Base-by-base conservation (phyloP, 805 yeast species). In the Candida oleophila region DNA sequence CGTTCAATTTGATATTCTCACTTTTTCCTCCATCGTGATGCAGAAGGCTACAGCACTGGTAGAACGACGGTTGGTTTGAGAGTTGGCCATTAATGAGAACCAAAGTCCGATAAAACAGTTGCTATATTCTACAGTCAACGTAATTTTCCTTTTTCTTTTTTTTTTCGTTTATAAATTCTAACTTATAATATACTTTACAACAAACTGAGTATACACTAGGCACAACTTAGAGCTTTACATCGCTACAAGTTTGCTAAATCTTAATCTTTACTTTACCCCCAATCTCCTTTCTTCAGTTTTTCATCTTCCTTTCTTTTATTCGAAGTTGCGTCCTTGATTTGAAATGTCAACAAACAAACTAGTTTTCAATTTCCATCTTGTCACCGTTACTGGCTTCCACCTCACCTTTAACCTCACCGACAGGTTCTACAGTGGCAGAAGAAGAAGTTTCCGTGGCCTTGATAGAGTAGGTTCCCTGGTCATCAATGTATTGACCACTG, bases 401-500 rank as follows among this genome's bases (percentile, higher is more conserved):
- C n/a, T 41, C 42, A 20, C 35, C 38, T 21, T 36, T n/a, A 41
- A 20, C 45, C 16, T 32, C 21, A 25, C 9, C 30, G 30, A 33
- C 53, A 21, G 49, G 47, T 32, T 38, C 51, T 41, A 22, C 2
- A 5, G 37, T 30, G 19, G 42, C 22, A 38, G 43, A 42, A 49
- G 39, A 30, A 5, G 33, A 22, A 18, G 14, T 43, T 14, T 50
- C 56, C n/a, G 45, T 49, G 12, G 47, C 32, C n/a, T 9, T 30
- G 12, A 48, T 49, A 19, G 81, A 80, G 45, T 86, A 76, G 42
- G 72, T 73, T 19, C 96, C 97, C 20, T 80, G 66, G 57, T 91
- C 92, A 62, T 85, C 89, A 57, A 90, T 84, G 62, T 83, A 89
- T 55, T 84, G 85, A 21, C 72, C 71, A 22, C 85, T 68, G 57